Conservation (phyloP, 805 yeast species). For the Millerago galiae region DNA sequence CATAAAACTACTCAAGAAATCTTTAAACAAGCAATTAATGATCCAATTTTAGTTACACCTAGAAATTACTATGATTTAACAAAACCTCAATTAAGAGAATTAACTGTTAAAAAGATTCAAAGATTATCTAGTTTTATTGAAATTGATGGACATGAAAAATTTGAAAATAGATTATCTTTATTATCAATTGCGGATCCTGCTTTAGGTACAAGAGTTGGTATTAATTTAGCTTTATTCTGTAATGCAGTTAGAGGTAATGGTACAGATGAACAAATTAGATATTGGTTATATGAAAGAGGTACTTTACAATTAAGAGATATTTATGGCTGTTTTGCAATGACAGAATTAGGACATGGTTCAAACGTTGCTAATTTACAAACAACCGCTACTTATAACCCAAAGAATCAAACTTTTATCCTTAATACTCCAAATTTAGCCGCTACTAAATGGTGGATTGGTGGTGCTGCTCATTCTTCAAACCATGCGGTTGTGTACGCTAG, state of each 20-base stretch:
- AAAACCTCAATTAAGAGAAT: constrained; percentile 51
- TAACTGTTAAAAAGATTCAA: constrained; percentile 54
- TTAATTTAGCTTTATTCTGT: constrained; percentile 80
- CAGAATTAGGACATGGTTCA: constrained; percentile 89
- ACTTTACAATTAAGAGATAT: constrained; percentile 52
- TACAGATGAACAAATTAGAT: constrained; percentile 72
- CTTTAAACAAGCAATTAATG: constrained; percentile 56
- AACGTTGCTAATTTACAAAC: constrained; percentile 92
- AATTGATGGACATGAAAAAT: constrained; percentile 30
- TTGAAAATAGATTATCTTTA: constrained; percentile 53
- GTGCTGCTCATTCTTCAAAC: constrained; percentile 92
- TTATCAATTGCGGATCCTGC: constrained; percentile 71
- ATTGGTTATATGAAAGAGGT: constrained; percentile 74
- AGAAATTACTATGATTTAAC: constrained; percentile 51
- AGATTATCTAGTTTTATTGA: constrained; percentile 58
- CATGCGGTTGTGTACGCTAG: constrained; percentile 85
- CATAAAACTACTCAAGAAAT: constrained; percentile 41
- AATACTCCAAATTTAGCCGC: constrained; percentile 89
- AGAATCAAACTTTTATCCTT: constrained; percentile 61
- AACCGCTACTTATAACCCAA: constrained; percentile 72
- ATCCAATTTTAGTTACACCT: constrained; percentile 54
- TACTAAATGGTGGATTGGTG: constrained; percentile 99
- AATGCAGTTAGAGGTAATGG: constrained; percentile 84
- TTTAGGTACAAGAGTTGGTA: constrained; percentile 76
- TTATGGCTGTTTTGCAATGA: constrained; percentile 86